Percentiles rank a stretch among this genome's conserved stretches.
Conservation (phyloP, 306 rosid species). For the Sesbania bispinosa region DNA sequence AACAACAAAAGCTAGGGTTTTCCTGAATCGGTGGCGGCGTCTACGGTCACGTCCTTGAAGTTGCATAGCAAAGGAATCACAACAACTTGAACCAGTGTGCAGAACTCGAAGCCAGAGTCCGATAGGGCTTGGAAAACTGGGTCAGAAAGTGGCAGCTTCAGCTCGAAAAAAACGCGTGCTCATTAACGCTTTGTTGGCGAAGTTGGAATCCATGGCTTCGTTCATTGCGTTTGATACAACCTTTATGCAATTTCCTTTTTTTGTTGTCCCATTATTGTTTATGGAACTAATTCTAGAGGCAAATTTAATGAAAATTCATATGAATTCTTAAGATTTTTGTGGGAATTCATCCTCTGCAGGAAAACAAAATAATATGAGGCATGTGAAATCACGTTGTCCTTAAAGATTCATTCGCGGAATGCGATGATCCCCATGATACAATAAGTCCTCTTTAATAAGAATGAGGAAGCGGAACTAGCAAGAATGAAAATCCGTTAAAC, state of each 20-base stretch:
- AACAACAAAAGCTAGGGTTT: constrained; percentile 81
- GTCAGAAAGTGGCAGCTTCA: constrained; percentile 62
- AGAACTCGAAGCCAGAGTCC: constrained; percentile 59
- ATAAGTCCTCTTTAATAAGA: too few species aligned
- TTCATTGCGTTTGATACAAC: background rate
- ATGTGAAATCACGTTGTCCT: too few species aligned
- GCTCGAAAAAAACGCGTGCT: constrained; percentile 78
- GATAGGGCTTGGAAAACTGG: constrained; percentile 61
- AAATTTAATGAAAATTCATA: too few species aligned
- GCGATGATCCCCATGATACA: too few species aligned
- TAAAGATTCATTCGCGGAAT: too few species aligned
- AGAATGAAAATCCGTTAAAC: too few species aligned
- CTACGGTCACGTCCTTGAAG: constrained; percentile 91
- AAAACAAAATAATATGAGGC: too few species aligned
- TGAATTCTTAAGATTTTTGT: too few species aligned
- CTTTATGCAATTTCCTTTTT: background rate
- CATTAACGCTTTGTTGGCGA: constrained; percentile 59
- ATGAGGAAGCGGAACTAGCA: too few species aligned
- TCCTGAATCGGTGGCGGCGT: constrained; percentile 98
- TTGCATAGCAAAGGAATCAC: constrained; percentile 79
- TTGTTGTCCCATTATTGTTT: too few species aligned
- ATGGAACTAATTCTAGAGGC: too few species aligned
- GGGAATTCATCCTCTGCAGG: too few species aligned
- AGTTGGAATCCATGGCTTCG: constrained; percentile 50
- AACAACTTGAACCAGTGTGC: constrained; percentile 96